A percentile compares a stretch with the other conserved stretches of the same genome.
These are phyloP conservation scores for Entomortierella chlamydospora DNA, from an alignment of 192 early-diverging fungal genomes.

Conservation along the genomic window DNA sequence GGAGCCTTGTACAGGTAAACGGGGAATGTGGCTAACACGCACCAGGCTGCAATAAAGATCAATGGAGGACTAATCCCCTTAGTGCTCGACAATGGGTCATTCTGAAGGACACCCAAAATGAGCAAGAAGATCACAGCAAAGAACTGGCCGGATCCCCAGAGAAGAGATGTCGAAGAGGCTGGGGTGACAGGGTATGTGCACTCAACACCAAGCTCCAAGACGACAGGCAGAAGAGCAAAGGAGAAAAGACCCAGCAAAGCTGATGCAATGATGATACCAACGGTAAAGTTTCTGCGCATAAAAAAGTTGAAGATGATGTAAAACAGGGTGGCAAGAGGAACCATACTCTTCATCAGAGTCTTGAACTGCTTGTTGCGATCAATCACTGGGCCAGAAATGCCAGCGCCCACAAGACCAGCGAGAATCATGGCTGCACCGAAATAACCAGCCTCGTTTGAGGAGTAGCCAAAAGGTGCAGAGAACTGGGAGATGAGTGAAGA, in stretches of 20 bases:
- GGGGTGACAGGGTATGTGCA: constrained; percentile 55
- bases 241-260: constrained; percentile 46
- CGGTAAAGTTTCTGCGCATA: constrained; percentile 40
- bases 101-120: constrained; percentile 26
- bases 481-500: constrained; percentile 62
- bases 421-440: constrained; percentile 67
- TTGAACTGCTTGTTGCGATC: constrained; percentile 69
- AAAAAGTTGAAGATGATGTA: constrained; percentile 62
- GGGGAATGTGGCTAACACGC: constrained; percentile 28
- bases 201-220: constrained; percentile 52
- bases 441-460: constrained; percentile 60
- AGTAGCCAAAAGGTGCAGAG: constrained; percentile 58
- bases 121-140: constrained; percentile 48
- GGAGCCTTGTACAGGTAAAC: constrained; percentile 47
- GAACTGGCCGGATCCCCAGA: constrained; percentile 47
- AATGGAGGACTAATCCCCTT: constrained; percentile 37
- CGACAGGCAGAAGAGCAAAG: constrained; percentile 45
- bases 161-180: constrained; percentile 48
- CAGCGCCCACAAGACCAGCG: constrained; percentile 69
- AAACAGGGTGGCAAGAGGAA: constrained; percentile 57
- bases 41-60: constrained; percentile 48
- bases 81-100: constrained; percentile 7
- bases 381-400: constrained; percentile 60
- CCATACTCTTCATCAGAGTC: constrained; percentile 54
- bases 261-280: constrained; percentile 40